Conservation (phyloP, 352 stramenopile species). For the Globisporangium takayamanum region DNA sequence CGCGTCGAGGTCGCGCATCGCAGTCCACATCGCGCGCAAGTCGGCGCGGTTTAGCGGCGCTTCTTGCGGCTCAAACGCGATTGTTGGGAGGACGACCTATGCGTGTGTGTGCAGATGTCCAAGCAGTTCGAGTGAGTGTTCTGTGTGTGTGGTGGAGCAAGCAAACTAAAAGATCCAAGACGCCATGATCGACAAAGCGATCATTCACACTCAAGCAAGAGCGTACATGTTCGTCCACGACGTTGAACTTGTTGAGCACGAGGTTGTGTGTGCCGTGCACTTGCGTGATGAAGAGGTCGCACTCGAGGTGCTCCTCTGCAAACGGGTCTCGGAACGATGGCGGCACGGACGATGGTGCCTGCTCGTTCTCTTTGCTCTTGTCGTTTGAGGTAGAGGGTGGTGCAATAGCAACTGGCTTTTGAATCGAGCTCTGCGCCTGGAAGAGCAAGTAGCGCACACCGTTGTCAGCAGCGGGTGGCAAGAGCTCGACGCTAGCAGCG, state of each 20-base stretch:
- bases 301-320: constrained; percentile 59
- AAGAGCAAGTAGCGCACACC: constrained; percentile 53
- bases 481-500: constrained; percentile 42
- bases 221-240: constrained; percentile 70
- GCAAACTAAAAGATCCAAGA: no score
- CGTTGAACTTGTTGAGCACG: constrained; percentile 79
- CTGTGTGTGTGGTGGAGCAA: no score
- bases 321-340: constrained; percentile 61
- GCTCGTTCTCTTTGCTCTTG: not conserved
- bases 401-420: constrained; percentile 31
- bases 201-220: not conserved
- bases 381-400: constrained; percentile 2
- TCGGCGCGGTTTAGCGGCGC: constrained; percentile 38
- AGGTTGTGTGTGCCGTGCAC: constrained; percentile 72
- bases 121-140: not conserved
- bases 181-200: not conserved
- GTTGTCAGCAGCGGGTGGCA: constrained; percentile 27
- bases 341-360: constrained; percentile 4
- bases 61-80: constrained; percentile 67
- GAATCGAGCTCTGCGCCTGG: constrained; percentile 26
- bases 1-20: constrained; percentile 56
- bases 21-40: constrained; percentile 68
- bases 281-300: constrained; percentile 56
- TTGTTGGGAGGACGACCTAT: constrained; percentile 57
- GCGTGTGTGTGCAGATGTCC: not conserved